phyloP scores from a whole-genome alignment of 306 rosid species.

The Castanopsis chinensis region DNA sequence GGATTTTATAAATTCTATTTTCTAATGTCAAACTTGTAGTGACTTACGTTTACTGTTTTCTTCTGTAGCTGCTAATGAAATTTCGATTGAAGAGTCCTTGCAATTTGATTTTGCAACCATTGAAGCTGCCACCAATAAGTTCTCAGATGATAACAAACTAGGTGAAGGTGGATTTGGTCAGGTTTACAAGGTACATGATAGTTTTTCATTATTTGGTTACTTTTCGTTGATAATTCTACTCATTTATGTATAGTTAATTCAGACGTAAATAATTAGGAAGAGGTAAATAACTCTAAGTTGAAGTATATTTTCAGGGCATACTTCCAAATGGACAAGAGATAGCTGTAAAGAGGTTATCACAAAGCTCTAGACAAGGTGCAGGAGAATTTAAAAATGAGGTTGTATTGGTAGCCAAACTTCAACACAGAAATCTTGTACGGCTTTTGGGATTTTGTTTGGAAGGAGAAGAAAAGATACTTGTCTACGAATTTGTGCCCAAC shows the following conservation, averaged over 20 bases:
- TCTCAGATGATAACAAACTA: neutral
- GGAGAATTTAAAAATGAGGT: slow-evolving; percentile 41
- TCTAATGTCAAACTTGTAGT: neutral
- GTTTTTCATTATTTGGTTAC: neutral
- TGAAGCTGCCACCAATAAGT: neutral
- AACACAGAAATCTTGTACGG: slow-evolving; percentile 23
- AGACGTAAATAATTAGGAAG: too few relatives aligned
- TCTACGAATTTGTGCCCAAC: slow-evolving; percentile 39
- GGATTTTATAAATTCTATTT: neutral
- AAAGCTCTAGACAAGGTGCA: slow-evolving; percentile 29
- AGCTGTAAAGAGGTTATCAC: slow-evolving; percentile 45
- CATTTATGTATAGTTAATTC: neutral
- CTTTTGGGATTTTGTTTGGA: slow-evolving; percentile 29
- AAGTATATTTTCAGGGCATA: slow-evolving; percentile 26
- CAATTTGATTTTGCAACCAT: neutral
- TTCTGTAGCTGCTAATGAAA: neutral
- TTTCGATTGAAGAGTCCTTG: neutral
- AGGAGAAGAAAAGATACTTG: slow-evolving; percentile 38
- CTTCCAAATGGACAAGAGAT: slow-evolving; percentile 18
- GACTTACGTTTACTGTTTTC: neutral
- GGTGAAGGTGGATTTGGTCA: neutral
- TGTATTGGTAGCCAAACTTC: slow-evolving; percentile 31
- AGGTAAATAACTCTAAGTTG: neutral
- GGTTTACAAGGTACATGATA: neutral
- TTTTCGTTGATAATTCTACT: neutral